Percentiles rank a stretch among this genome's conserved stretches.
phyloP scores from a whole-genome alignment of 805 yeast species.

The Myxozyma monticola region DNA sequence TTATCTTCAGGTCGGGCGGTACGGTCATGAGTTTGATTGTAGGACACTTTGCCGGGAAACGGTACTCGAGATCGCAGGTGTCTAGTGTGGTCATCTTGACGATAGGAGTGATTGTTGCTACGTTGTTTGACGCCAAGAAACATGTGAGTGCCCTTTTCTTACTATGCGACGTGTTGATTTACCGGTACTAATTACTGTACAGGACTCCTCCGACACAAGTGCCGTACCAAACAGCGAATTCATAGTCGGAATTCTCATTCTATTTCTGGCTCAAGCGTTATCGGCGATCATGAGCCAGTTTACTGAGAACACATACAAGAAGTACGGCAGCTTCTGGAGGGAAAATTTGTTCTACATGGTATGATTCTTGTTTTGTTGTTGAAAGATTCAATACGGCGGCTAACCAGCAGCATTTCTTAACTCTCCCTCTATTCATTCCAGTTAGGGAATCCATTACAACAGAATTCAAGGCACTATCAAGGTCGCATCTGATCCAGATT shows the following conservation, averaged over 20 bases:
- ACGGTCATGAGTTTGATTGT: slow-evolving; percentile 60
- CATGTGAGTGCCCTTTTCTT: not conserved
- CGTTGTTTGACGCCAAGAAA: slow-evolving; percentile 32
- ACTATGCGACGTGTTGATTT: too few species aligned
- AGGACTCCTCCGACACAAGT: slow-evolving; percentile 12
- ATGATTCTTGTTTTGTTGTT: slow-evolving; percentile 46
- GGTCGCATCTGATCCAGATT: slow-evolving; percentile 23
- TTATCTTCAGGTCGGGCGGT: slow-evolving; percentile 63
- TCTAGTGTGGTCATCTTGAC: slow-evolving; percentile 54
- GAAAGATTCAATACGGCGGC: not conserved
- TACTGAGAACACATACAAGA: slow-evolving; percentile 51
- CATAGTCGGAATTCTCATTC: slow-evolving; percentile 44
- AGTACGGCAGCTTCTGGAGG: slow-evolving; percentile 62
- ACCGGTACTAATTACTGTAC: not conserved
- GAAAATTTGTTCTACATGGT: slow-evolving; percentile 59
- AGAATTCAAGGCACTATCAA: slow-evolving; percentile 38
- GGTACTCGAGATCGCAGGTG: slow-evolving; percentile 50
- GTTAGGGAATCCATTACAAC: slow-evolving; percentile 38
- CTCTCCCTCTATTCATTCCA: slow-evolving; percentile 26
- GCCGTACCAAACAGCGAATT: slow-evolving; percentile 34
- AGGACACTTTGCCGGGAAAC: slow-evolving; percentile 51
- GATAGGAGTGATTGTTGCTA: slow-evolving; percentile 53
- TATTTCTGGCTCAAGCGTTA: slow-evolving; percentile 51
- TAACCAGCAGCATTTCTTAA: slow-evolving; percentile 25
- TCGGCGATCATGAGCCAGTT: slow-evolving; percentile 60